These are phyloP conservation scores for Penicillium sp. DNA, from an alignment of 2,329 filamentous ascomycete species.

Conservation along the genomic window DNA sequence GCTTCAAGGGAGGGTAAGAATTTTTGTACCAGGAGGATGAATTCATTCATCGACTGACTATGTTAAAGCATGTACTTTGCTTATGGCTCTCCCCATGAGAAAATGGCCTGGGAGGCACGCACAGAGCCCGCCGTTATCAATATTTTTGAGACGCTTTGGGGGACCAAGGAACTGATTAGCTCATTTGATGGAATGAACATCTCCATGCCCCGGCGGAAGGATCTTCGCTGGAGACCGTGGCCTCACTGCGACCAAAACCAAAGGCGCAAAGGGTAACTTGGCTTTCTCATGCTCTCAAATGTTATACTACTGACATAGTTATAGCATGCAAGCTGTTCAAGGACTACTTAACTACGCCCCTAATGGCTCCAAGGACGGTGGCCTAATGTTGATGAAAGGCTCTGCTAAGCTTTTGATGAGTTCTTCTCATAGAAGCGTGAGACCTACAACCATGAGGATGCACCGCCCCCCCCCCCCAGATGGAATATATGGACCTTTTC, in stretches of 20 bases:
- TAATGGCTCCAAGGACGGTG: background rate
- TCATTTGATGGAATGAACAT: background rate
- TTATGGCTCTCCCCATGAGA: slow-evolving; percentile 51
- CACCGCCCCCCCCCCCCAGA: background rate
- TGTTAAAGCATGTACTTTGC: slow-evolving; percentile 27
- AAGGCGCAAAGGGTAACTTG: background rate
- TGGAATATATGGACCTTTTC: background rate
- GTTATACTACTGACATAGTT: background rate
- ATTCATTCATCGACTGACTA: background rate
- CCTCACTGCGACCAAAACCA: background rate
- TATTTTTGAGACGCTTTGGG: background rate
- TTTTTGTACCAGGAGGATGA: background rate
- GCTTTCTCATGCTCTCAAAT: background rate
- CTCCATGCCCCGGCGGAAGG: background rate
- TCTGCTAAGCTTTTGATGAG: slow-evolving; percentile 1
- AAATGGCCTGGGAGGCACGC: slow-evolving; percentile 26
- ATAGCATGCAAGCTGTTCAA: background rate
- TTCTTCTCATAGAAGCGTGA: background rate
- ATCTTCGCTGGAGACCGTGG: background rate
- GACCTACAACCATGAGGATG: background rate
- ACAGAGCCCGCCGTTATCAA: background rate
- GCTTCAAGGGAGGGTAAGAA: slow-evolving; percentile 53
- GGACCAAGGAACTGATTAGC: background rate
- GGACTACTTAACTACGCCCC: background rate
- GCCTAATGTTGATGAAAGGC: background rate